phyloP scores from a whole-genome alignment of 169 alveolate species.

The Perkinsus chesapeaki region DNA sequence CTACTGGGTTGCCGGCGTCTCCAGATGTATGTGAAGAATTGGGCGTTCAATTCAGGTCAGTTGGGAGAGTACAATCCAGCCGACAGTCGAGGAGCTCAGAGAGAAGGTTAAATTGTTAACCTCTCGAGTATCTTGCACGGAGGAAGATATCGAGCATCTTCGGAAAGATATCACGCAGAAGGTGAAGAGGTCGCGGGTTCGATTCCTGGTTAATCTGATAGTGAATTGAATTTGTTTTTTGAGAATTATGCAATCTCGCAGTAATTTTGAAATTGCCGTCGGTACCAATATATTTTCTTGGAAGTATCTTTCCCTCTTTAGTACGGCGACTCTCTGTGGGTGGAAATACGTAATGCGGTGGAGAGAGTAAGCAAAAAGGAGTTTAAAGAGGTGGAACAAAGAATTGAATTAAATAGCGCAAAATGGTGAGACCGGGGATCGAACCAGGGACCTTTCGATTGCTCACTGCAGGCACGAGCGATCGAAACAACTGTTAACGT shows the following conservation, averaged over 20 bases:
- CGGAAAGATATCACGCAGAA: neutral
- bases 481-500: neutral
- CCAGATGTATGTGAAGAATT: too few species aligned
- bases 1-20: too few species aligned
- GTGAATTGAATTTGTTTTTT: too few species aligned
- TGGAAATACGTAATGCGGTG: neutral
- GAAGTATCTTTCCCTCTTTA: neutral
- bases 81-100: neutral
- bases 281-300: neutral
- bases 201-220: neutral
- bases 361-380: neutral
- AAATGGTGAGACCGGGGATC: neutral
- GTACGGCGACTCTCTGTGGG: neutral
- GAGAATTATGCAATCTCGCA: neutral
- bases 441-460: neutral
- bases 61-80: neutral
- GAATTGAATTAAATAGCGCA: neutral
- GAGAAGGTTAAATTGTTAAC: neutral
- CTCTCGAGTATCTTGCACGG: neutral
- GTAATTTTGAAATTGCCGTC: neutral
- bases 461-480: neutral
- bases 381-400: neutral
- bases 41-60: neutral
- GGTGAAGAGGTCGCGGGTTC: slow-evolving; percentile 3
- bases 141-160: neutral